A percentile compares a stretch with the other conserved stretches of the same genome.
These are phyloP conservation scores for Lanzia echinophila DNA, from an alignment of 2,329 filamentous ascomycete species.

Conservation along the genomic window DNA sequence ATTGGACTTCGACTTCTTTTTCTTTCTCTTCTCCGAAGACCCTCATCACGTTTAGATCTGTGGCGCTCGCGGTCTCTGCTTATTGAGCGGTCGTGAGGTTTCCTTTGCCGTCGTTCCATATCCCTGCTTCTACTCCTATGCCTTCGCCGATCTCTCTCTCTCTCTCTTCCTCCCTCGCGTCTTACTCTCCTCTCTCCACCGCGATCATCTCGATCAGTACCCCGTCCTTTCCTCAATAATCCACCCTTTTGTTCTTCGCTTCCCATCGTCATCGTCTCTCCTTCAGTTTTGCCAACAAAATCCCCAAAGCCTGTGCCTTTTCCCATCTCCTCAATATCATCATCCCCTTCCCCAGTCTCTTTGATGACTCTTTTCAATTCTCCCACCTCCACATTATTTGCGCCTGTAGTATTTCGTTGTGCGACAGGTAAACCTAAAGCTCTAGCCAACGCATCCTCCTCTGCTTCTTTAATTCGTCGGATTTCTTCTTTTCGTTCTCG, in stretches of 20 bases:
- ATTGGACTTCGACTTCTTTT: conserved; percentile 5
- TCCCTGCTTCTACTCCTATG: conserved; percentile 26
- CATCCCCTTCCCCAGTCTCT: conserved; percentile 36
- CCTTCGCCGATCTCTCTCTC: too few species aligned
- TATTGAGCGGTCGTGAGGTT: conserved; percentile 21
- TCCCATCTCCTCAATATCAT: conserved; percentile 27
- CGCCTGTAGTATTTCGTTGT: conserved; percentile 46
- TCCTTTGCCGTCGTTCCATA: conserved; percentile 3
- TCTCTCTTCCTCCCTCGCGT: conserved; percentile 22
- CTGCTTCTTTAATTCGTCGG: conserved; percentile 76
- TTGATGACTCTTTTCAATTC: conserved; percentile 50
- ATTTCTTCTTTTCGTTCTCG: conserved; percentile 70
- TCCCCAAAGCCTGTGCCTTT: conserved; percentile 28
- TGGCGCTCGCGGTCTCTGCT: conserved; percentile 22
- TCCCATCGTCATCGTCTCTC: conserved; percentile 11
- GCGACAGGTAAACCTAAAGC: conserved; percentile 75
- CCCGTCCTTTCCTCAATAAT: conserved; percentile 12
- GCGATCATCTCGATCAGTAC: conserved; percentile 12
- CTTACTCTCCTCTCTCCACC: conserved; percentile 27
- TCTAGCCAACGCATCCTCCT: conserved; percentile 81
- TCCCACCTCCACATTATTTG: conserved; percentile 63
- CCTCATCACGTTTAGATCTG: conserved; percentile 19
- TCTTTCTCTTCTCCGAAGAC: conserved; percentile 21
- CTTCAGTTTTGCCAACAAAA: conserved; percentile 25
- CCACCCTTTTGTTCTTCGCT: conserved; percentile 18